Percentiles rank a stretch among this genome's conserved stretches.
Evolutionary conservation across 352 stramenopile species (phyloP).

Genomic region (Phytophthora melonis): DNA sequence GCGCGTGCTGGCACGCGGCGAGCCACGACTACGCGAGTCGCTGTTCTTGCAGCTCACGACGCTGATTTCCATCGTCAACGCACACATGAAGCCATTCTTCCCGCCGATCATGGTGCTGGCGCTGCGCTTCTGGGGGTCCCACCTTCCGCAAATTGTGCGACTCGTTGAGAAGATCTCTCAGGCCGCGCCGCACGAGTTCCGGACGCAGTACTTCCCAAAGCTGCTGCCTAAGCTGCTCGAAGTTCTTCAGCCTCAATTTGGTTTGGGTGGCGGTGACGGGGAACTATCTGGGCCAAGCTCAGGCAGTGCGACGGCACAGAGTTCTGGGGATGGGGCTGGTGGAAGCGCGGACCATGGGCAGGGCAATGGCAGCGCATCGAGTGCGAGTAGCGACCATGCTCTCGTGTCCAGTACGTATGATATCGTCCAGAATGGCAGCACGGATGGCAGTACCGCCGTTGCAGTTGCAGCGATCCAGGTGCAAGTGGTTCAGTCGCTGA

Average conservation of each 20-base stretch:
- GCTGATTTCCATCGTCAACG: conserved; percentile 95
- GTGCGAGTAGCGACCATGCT: conserved; percentile 28
- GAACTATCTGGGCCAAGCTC: conserved; percentile 29
- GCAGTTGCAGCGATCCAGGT: conserved; percentile 65
- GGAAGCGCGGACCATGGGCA: conserved; percentile 29
- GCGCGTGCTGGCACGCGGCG: conserved; percentile 91
- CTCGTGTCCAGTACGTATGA: conserved; percentile 37
- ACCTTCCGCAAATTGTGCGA: conserved; percentile 96
- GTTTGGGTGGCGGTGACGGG: conserved; percentile 60
- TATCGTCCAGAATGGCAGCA: conserved; percentile 35
- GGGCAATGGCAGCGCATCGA: conserved; percentile 2
- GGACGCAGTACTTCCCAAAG: conserved; percentile 86
- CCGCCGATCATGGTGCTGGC: conserved; percentile 96
- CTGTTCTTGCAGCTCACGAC: conserved; percentile 97
- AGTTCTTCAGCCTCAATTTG: conserved; percentile 85
- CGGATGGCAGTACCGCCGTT: conserved; percentile 23
- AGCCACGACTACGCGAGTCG: conserved; percentile 94
- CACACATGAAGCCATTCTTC: conserved; percentile 97
- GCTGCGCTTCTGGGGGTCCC: conserved; percentile 96
- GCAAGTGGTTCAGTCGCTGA: conserved; percentile 89
- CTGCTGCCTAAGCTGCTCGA: conserved; percentile 91
- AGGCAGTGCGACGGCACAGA: conserved; percentile 29
- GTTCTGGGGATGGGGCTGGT: conserved; percentile 24
- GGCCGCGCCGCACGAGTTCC: conserved; percentile 81
- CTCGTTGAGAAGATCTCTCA: conserved; percentile 94